These are phyloP conservation scores for Globisporangium echinulatum DNA, from an alignment of 352 stramenopile genomes.

Conservation along the genomic window DNA sequence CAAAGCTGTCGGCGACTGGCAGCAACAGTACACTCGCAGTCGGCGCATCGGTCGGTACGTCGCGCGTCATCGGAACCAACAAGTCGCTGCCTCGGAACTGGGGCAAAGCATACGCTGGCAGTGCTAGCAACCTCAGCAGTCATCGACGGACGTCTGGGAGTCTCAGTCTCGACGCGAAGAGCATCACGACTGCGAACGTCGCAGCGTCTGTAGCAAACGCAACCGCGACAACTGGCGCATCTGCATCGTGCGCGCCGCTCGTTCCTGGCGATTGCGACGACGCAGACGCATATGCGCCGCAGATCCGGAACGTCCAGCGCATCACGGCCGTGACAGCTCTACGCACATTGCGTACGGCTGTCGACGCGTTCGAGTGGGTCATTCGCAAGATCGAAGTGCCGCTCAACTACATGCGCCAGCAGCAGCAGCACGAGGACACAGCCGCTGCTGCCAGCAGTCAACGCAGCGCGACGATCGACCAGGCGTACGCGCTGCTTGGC, in stretches of 20 bases:
- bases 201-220: background rate
- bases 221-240: background rate
- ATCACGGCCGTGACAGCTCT: constrained; percentile 34
- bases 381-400: constrained; percentile 34
- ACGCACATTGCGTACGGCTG: constrained; percentile 31
- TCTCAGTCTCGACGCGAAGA: constrained; percentile 17
- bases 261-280: background rate
- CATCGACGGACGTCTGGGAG: constrained; percentile 25
- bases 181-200: background rate
- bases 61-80: constrained; percentile 13
- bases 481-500: constrained; percentile 46
- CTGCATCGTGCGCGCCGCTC: background rate
- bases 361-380: constrained; percentile 51
- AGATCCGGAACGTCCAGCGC: constrained; percentile 31
- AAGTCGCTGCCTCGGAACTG: constrained; percentile 59
- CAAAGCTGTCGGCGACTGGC: constrained; percentile 9
- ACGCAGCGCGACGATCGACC: constrained; percentile 16
- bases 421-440: background rate
- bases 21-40: constrained; percentile 2
- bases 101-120: constrained; percentile 44
- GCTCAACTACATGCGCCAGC: constrained; percentile 14
- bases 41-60: background rate
- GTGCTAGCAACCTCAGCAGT: constrained; percentile 16
- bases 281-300: constrained; percentile 15
- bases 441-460: background rate